Conservation (phyloP, 345 rosid species). For the Eutrema yunnanense region DNA sequence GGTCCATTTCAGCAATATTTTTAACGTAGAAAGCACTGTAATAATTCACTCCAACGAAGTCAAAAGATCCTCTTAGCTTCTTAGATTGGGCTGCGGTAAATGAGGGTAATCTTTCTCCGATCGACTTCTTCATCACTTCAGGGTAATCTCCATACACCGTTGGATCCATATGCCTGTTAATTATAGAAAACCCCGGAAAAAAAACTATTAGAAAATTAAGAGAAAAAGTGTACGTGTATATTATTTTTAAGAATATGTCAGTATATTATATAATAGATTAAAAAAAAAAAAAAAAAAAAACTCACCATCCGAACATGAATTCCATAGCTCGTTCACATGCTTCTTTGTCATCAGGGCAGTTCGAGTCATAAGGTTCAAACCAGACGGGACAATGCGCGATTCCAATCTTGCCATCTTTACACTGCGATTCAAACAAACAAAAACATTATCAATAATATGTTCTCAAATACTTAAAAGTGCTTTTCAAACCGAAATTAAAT, state of each 20-base stretch:
- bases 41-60: conserved; percentile 33
- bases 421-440: conserved; percentile 21
- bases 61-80: conserved; percentile 27
- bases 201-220: neutral
- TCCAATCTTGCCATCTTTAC: conserved; percentile 34
- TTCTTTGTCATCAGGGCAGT: conserved; percentile 22
- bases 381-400: conserved; percentile 31
- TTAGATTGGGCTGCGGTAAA: conserved; percentile 23
- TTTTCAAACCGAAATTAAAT: neutral
- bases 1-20: conserved; percentile 17
- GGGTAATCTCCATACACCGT: conserved; percentile 34
- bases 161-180: conserved; percentile 31
- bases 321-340: conserved; percentile 32
- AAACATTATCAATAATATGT: neutral
- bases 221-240: neutral
- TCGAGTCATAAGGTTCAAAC: conserved; percentile 32
- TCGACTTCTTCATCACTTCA: conserved; percentile 23
- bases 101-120: conserved; percentile 27
- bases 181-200: neutral
- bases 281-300: too few relatives aligned
- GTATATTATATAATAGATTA: too few relatives aligned
- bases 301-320: conserved; percentile 35
- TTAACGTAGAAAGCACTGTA: conserved; percentile 29
- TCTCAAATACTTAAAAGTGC: neutral
- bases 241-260: neutral